Conservation (phyloP, 768 basidiomycete genomes). For the Russula earlei region DNA sequence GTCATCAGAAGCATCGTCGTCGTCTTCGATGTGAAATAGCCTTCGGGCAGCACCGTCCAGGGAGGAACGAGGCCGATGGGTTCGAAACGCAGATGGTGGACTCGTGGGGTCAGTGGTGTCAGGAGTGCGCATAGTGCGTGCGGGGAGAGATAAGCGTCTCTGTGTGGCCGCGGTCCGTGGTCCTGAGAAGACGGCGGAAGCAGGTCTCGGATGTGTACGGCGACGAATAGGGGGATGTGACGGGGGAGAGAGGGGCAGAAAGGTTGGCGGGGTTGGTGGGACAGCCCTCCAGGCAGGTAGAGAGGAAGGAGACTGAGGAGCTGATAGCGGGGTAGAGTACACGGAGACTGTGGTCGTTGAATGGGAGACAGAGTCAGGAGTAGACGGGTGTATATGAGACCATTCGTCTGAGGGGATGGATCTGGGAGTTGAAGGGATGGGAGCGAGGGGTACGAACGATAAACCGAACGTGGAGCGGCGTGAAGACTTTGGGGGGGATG, state of each 20-base stretch:
- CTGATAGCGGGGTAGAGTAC: conserved; percentile 7
- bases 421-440: conserved; percentile 6
- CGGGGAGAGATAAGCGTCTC: conserved; percentile 13
- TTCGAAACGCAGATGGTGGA: conserved; percentile 8
- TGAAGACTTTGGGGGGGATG: conserved; percentile 5
- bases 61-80: conserved; percentile 8
- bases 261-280: conserved; percentile 17
- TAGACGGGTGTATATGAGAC: conserved; percentile 4
- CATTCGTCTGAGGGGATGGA: background rate
- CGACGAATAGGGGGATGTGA: conserved; percentile 6
- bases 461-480: conserved; percentile 7
- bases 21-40: conserved; percentile 29
- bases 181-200: conserved; percentile 1
- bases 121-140: background rate
- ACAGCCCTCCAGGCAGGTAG: conserved; percentile 18
- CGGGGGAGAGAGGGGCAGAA: conserved; percentile 8
- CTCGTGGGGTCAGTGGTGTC: background rate
- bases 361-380: background rate
- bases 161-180: background rate
- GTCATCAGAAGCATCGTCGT: conserved; percentile 24
- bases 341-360: conserved; percentile 3
- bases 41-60: conserved; percentile 4
- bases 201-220: conserved; percentile 15
- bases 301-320: conserved; percentile 2
- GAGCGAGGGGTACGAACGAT: conserved; percentile 4